Evolutionary conservation across 352 stramenopile species (phyloP).

Genomic region (Globisporangium solare): DNA sequence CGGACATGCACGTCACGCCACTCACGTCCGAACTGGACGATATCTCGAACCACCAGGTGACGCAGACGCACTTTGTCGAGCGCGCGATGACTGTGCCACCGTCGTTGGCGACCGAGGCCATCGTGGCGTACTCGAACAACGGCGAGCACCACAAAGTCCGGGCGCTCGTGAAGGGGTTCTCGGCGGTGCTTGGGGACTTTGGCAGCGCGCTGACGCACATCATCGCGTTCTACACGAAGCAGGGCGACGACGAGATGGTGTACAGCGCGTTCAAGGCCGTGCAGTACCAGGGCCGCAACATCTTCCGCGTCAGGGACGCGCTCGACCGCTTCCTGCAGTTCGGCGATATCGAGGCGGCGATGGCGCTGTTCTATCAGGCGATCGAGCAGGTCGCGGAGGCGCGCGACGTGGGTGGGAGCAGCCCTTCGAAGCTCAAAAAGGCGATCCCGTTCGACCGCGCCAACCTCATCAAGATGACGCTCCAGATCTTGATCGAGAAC

Average conservation of each 20-base stretch:
- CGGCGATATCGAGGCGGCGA: conserved; percentile 26
- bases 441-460: conserved; percentile 11
- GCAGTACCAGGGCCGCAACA: conserved; percentile 34
- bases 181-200: conserved; percentile 23
- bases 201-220: conserved; percentile 27
- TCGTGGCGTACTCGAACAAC: conserved; percentile 34
- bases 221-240: conserved; percentile 22
- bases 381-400: conserved; percentile 24
- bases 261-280: conserved; percentile 43
- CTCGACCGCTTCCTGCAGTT: conserved; percentile 40
- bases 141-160: conserved; percentile 43
- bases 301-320: conserved; percentile 37
- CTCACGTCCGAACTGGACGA: conserved; percentile 1
- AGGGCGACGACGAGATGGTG: conserved; percentile 25
- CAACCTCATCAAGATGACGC: conserved; percentile 17
- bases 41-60: too few relatives aligned
- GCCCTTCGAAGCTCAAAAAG: conserved; percentile 5
- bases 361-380: conserved; percentile 30
- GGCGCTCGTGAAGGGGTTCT: conserved; percentile 40
- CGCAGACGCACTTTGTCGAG: not conserved
- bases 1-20: conserved; percentile 1
- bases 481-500: conserved; percentile 30
- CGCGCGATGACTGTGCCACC: conserved; percentile 19
- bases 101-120: conserved; percentile 29
- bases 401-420: conserved; percentile 15